Percentiles rank a stretch among this genome's conserved stretches.
Evolutionary conservation across 164 flowering plant genomes (phyloP).

Genomic region (Liquidambar formosana): DNA sequence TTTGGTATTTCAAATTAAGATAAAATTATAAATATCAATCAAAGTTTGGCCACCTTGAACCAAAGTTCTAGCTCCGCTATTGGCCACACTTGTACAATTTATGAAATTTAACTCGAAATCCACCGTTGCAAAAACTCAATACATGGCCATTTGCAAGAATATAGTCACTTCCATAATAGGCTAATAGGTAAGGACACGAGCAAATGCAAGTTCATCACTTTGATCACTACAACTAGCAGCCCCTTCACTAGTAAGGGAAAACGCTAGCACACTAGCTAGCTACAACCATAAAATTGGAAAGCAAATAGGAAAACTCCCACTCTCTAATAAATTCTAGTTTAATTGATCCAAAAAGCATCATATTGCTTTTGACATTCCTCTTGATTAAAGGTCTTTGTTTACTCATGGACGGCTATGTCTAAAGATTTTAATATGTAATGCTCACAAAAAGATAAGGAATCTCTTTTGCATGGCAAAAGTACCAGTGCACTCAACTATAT

Average conservation of each 20-base stretch:
- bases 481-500: conserved; percentile 14
- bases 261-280: no score
- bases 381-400: conserved; percentile 20
- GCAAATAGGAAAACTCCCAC: not conserved
- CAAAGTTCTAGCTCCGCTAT: no score
- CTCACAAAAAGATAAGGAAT: conserved; percentile 27
- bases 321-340: not conserved
- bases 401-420: conserved; percentile 19
- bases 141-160: not conserved
- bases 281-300: not conserved
- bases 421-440: conserved; percentile 2
- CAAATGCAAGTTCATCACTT: not conserved
- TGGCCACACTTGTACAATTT: no score
- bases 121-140: no score
- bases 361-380: conserved; percentile 19
- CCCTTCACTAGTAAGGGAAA: no score
- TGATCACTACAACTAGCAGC: no score
- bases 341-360: conserved; percentile 9
- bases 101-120: no score
- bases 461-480: conserved; percentile 20
- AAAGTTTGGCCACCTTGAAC: no score
- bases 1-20: no score
- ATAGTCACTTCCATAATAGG: not conserved
- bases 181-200: not conserved
- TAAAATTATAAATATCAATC: no score